Evolutionary conservation across 768 basidiomycete species (phyloP).

Genomic region (Pleurotus platypus): DNA sequence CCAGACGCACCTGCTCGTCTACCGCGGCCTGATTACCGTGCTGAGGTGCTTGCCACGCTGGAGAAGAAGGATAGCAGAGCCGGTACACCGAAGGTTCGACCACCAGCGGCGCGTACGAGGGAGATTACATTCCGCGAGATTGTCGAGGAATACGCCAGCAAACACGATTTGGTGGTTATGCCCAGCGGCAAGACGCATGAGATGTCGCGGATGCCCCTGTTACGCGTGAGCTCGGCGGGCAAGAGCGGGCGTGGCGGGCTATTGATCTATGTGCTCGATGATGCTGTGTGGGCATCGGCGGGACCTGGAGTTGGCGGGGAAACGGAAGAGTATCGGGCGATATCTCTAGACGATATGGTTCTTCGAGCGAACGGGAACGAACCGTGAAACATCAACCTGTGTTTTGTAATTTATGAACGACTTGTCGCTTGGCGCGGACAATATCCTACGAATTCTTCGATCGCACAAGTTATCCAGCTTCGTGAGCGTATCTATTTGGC

Average conservation of each 20-base stretch:
- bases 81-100: constrained; percentile 29
- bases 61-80: constrained; percentile 10
- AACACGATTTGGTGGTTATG: constrained; percentile 85
- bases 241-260: constrained; percentile 53
- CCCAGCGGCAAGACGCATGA: constrained; percentile 85
- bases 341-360: constrained; percentile 89
- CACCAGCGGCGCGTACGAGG: constrained; percentile 50
- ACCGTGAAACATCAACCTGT: neutral
- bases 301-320: constrained; percentile 42
- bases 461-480: too few species aligned
- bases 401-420: too few species aligned
- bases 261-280: constrained; percentile 86
- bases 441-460: too few species aligned
- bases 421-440: too few species aligned
- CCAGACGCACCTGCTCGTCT: constrained; percentile 67
- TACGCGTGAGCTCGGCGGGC: constrained; percentile 82
- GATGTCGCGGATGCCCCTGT: constrained; percentile 84
- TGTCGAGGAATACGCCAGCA: constrained; percentile 85
- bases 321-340: constrained; percentile 65
- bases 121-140: constrained; percentile 93
- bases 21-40: constrained; percentile 61
- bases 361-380: constrained; percentile 39
- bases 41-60: constrained; percentile 31
- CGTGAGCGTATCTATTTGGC: too few species aligned
- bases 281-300: constrained; percentile 85